Conservation (phyloP, 1,139 yeast genomes). For the Geotrichum candidum region DNA sequence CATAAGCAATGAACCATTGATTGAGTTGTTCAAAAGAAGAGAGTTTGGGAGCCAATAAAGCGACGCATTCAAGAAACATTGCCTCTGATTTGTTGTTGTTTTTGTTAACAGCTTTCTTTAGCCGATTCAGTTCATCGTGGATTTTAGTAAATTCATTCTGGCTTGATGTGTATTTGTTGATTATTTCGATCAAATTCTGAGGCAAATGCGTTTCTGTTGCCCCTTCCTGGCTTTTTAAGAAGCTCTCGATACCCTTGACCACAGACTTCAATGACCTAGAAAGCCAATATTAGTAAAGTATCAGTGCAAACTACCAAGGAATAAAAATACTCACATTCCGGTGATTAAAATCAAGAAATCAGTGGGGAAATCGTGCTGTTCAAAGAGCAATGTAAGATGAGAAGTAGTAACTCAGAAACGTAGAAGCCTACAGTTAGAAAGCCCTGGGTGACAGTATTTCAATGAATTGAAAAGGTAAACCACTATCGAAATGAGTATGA, state of each 20-base stretch:
- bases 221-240: constrained; percentile 3
- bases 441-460: too few species aligned
- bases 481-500: too few species aligned
- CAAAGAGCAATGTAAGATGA: too few species aligned
- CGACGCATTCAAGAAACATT: constrained; percentile 45
- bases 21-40: constrained; percentile 39
- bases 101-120: constrained; percentile 39
- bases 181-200: not conserved
- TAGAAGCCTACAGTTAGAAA: too few species aligned
- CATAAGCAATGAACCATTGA: constrained; percentile 50
- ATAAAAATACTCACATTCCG: too few species aligned
- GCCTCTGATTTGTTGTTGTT: constrained; percentile 33
- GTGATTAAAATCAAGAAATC: too few species aligned
- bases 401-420: too few species aligned
- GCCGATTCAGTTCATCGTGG: constrained; percentile 45
- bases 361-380: too few species aligned
- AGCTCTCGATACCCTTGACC: constrained; percentile 19
- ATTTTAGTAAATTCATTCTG: constrained; percentile 25
- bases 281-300: not conserved
- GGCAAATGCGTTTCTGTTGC: not conserved
- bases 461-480: too few species aligned
- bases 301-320: too few species aligned
- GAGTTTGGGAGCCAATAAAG: constrained; percentile 38
- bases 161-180: not conserved
- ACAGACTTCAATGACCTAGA: constrained; percentile 20